phyloP scores from a whole-genome alignment of 75 land plant species.

The Azolla pinnata region DNA sequence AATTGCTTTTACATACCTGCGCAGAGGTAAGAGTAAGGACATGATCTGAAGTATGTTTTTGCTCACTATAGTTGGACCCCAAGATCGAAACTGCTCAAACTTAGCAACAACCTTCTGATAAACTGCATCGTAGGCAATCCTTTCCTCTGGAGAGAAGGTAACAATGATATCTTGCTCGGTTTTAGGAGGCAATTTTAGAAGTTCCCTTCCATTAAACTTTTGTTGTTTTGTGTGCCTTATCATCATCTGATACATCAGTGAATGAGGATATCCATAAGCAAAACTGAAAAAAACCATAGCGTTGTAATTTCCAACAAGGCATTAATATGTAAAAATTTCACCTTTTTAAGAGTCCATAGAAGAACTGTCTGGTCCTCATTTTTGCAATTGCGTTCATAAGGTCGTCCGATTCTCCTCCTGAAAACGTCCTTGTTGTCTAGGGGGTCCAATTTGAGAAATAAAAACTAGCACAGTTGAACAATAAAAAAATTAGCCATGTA shows the following conservation, averaged over 20 bases:
- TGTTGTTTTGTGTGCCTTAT: slow-evolving; percentile 43
- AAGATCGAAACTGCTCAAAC: slow-evolving; percentile 42
- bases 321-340: no score
- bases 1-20: slow-evolving; percentile 25
- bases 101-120: slow-evolving; percentile 31
- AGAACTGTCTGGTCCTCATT: slow-evolving; percentile 38
- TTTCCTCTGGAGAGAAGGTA: slow-evolving; percentile 29
- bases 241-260: no score
- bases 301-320: no score
- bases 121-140: slow-evolving; percentile 33
- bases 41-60: slow-evolving; percentile 42
- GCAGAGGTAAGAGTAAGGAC: slow-evolving; percentile 41
- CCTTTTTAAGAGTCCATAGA: slow-evolving; percentile 43
- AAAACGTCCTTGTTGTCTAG: slow-evolving; percentile 30
- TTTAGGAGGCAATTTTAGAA: slow-evolving; percentile 38
- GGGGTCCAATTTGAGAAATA: slow-evolving; percentile 32
- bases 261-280: no score
- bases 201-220: slow-evolving; percentile 43
- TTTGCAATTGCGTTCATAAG: slow-evolving; percentile 35
- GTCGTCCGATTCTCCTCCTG: slow-evolving; percentile 31
- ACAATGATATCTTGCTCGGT: slow-evolving; percentile 38
- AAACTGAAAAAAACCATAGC: no score
- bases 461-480: slow-evolving; percentile 16
- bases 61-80: slow-evolving; percentile 46
- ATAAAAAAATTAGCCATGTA: background rate